Conservation (phyloP, 2,329 filamentous ascomycete species). For the Xylariaceae sp. region DNA sequence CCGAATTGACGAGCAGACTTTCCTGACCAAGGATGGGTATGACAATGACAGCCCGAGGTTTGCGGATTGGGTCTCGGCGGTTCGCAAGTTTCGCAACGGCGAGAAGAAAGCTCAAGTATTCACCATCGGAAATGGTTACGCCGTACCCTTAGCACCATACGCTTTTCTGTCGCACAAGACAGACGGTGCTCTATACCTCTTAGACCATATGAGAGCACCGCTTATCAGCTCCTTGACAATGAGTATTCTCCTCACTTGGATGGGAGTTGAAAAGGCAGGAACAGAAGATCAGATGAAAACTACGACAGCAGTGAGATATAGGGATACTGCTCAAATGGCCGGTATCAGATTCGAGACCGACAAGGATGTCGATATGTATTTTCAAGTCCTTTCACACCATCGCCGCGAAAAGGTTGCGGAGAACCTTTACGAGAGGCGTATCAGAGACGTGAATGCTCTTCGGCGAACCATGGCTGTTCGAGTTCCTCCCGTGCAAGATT, state of each 20-base stretch:
- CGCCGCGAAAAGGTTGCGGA: too few relatives aligned
- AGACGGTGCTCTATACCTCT: slow-evolving; percentile 36
- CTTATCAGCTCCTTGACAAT: slow-evolving; percentile 26
- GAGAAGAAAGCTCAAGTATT: slow-evolving; percentile 28
- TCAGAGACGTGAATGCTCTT: slow-evolving; percentile 1
- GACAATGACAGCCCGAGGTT: not conserved
- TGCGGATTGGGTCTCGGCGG: not conserved
- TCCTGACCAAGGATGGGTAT: slow-evolving; percentile 23
- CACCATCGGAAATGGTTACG: slow-evolving; percentile 30
- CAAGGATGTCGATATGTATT: not conserved
- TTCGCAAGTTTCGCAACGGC: not conserved
- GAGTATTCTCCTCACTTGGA: slow-evolving; percentile 29
- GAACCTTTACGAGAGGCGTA: not conserved
- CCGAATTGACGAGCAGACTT: slow-evolving; percentile 26
- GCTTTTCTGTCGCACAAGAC: slow-evolving; percentile 42
- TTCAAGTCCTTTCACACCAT: not conserved
- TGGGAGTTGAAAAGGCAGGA: slow-evolving; percentile 22
- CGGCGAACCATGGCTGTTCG: slow-evolving; percentile 3
- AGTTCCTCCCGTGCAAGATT: slow-evolving; percentile 25
- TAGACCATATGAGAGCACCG: slow-evolving; percentile 22
- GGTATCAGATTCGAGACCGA: not conserved
- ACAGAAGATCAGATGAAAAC: not conserved
- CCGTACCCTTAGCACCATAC: slow-evolving; percentile 32
- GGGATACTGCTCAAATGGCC: not conserved
- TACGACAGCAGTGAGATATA: not conserved